Base-by-base conservation (phyloP, 495 filamentous ascomycete species). In the Penicillium antarcticum region DNA sequence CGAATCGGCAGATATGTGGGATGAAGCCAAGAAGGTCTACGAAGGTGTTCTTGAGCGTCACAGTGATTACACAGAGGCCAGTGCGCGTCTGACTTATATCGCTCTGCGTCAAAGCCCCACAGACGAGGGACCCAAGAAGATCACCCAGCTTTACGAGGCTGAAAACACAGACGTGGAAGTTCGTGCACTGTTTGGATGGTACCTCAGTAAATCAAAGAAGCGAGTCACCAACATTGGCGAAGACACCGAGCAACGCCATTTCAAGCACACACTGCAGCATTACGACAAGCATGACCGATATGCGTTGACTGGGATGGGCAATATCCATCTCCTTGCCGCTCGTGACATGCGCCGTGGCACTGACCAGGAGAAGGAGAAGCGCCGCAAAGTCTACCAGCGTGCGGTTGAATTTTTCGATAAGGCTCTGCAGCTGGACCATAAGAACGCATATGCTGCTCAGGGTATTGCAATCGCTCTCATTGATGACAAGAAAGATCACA, bases 331-430 rank as follows among this genome's bases (percentile, higher is more conserved):
- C 26, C 72, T 85, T 47, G 81, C 87, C 36, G 94, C 94, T 2
- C 84, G 94, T 36, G 94, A 98, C 67, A 97, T 97, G 92, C 86
- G 87, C 39, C 80, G 92, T 42, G 88, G 94, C 34, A 88, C 87
- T 2, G 94, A 97, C 13, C 72, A 80, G 48, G 92, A 98, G 45
- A 94, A 88, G 70, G 87, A 94, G 52, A 95, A 95, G 70, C 84
- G 92, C 36, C 84, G 85, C 36, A 87, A 86, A 58, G 85, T 81
- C 56, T 98, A 97, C 65, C 81, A 84, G 65, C 88, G 88, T 50
- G 92, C 94, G 2, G 91, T 97, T 10, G 95, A 97, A 65, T 97
- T 97, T 74, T 98, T 96, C 65, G 95, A 97, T 66, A 98, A 98
- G 72, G 92, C 91, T 19, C 73, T 98, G 13, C 91, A 94, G 62